These are phyloP conservation scores for Rhypophila decipiens DNA, from an alignment of 495 filamentous ascomycete genomes.

Conservation along the genomic window DNA sequence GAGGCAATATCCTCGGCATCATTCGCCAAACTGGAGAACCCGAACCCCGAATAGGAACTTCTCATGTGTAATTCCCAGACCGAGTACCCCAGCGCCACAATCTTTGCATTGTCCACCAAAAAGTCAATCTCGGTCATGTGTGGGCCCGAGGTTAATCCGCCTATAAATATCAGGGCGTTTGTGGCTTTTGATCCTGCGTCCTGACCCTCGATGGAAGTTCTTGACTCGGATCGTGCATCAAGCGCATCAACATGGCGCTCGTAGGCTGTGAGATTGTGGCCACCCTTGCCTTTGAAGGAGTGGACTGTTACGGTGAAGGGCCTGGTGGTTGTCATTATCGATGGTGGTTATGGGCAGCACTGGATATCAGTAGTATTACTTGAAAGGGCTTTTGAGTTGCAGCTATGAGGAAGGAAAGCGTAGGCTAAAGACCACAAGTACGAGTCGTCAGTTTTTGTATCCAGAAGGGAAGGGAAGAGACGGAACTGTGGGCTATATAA, in stretches of 20 bases:
- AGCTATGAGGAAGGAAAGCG: too few relatives aligned
- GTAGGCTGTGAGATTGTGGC: slow-evolving; percentile 24
- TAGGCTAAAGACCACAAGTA: too few relatives aligned
- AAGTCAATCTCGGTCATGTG: slow-evolving; percentile 18
- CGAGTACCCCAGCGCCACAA: slow-evolving; percentile 33
- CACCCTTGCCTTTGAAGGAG: slow-evolving; percentile 24
- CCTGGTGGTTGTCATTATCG: too few relatives aligned
- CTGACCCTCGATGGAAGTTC: too few relatives aligned
- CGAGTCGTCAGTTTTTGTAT: too few relatives aligned
- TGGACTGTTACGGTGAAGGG: slow-evolving; percentile 27
- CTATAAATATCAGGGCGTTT: slow-evolving; percentile 73
- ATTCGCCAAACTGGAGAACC: slow-evolving; percentile 55
- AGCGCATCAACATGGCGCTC: too few relatives aligned
- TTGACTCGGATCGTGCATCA: too few relatives aligned
- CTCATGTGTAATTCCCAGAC: slow-evolving; percentile 33
- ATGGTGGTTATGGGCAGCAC: too few relatives aligned
- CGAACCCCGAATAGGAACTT: slow-evolving; percentile 65
- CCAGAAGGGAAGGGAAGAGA: too few relatives aligned
- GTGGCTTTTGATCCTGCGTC: slow-evolving; percentile 25
- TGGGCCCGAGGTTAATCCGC: slow-evolving; percentile 70
- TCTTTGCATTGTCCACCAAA: neutral
- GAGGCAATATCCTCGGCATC: slow-evolving; percentile 66
- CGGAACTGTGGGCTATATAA: too few relatives aligned
- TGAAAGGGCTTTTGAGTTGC: too few relatives aligned
- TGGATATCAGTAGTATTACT: too few relatives aligned